Percentiles rank a stretch among this genome's conserved stretches.
Evolutionary conservation across 2,329 filamentous ascomycete genomes (phyloP).

Genomic region (Paradendryphiella salina): DNA sequence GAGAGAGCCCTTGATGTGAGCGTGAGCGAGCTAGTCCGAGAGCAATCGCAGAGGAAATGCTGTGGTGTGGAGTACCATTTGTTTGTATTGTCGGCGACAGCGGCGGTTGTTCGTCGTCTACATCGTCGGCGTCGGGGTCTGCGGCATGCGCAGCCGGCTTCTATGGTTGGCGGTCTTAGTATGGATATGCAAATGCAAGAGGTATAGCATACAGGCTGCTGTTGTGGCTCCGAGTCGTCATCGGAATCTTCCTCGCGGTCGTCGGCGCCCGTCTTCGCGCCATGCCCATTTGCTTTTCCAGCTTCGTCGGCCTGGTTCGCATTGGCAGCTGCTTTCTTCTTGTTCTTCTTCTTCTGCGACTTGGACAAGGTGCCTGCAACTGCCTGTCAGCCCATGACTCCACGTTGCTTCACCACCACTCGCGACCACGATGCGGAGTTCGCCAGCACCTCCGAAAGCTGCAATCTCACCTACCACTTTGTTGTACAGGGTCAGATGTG

Average conservation of each 20-base stretch:
- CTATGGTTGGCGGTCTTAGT: slow-evolving; percentile 24
- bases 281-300: slow-evolving; percentile 32
- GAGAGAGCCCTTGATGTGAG: slow-evolving; percentile 41
- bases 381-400: slow-evolving; percentile 23
- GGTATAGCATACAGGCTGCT: slow-evolving; percentile 38
- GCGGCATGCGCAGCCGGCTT: slow-evolving; percentile 26
- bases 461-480: slow-evolving; percentile 43
- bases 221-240: slow-evolving; percentile 27
- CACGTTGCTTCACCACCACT: not conserved
- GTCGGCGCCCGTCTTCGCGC: slow-evolving; percentile 29
- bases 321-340: slow-evolving; percentile 40
- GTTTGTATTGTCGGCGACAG: slow-evolving; percentile 36
- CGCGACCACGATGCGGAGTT: slow-evolving; percentile 13
- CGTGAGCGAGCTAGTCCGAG: slow-evolving; percentile 44
- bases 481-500: slow-evolving; percentile 36
- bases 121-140: slow-evolving; percentile 41
- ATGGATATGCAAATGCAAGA: not conserved
- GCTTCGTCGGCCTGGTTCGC: slow-evolving; percentile 34
- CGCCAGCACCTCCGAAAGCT: slow-evolving; percentile 21
- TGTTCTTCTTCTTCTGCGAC: slow-evolving; percentile 49
- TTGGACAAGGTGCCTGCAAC: slow-evolving; percentile 37
- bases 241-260: slow-evolving; percentile 38
- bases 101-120: slow-evolving; percentile 41
- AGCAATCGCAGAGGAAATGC: slow-evolving; percentile 45
- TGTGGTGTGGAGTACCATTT: slow-evolving; percentile 41